phyloP scores from a whole-genome alignment of 768 basidiomycete species.

The Russula lepida region DNA sequence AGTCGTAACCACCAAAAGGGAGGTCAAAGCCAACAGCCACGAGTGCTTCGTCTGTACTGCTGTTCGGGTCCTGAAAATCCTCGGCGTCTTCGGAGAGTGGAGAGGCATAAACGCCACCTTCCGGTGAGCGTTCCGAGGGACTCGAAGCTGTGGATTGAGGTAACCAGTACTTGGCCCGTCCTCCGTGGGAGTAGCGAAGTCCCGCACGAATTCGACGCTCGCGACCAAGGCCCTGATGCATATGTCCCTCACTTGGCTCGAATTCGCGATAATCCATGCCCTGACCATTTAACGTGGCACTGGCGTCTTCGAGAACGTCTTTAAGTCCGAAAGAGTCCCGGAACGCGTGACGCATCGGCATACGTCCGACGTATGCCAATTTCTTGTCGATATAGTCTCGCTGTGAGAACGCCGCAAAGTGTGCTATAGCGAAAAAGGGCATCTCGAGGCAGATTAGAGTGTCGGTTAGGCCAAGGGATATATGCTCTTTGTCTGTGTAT shows the following conservation, averaged over 20 bases:
- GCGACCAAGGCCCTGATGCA: conserved; percentile 84
- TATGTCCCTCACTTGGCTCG: conserved; percentile 88
- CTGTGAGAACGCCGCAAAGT: conserved; percentile 90
- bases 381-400: conserved; percentile 72
- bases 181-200: conserved; percentile 85
- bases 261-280: conserved; percentile 96
- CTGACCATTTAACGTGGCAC: conserved; percentile 72
- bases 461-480: conserved; percentile 86
- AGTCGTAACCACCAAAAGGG: conserved; percentile 61
- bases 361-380: conserved; percentile 68
- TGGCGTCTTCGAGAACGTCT: conserved; percentile 82
- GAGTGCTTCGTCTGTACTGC: conserved; percentile 45
- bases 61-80: conserved; percentile 56
- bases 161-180: conserved; percentile 92
- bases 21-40: conserved; percentile 44
- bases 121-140: conserved; percentile 34
- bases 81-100: conserved; percentile 56
- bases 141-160: conserved; percentile 49
- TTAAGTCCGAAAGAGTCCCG: conserved; percentile 80
- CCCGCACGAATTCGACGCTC: conserved; percentile 87
- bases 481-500: conserved; percentile 81
- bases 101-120: conserved; percentile 62
- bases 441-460: conserved; percentile 92
- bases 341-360: conserved; percentile 81
- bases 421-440: conserved; percentile 93